phyloP scores from a whole-genome alignment of 2,329 filamentous ascomycete genomes.

The Alternaria angustiovoidea region DNA sequence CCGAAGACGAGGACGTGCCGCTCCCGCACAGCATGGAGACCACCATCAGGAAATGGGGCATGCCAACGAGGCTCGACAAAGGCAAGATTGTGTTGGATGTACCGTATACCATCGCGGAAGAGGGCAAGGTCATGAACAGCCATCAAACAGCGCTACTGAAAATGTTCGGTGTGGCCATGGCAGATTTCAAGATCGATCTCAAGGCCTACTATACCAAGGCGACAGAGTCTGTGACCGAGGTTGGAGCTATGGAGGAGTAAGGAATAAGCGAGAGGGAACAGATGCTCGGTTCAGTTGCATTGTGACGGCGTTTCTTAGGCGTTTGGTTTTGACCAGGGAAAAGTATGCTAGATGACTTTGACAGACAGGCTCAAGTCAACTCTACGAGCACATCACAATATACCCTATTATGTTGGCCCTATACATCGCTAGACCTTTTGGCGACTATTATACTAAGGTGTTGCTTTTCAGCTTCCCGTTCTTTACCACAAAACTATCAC shows the following conservation, averaged over 20 bases:
- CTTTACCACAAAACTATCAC: background rate
- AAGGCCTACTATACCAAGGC: slow-evolving; percentile 65
- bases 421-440: background rate
- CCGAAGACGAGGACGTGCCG: slow-evolving; percentile 82
- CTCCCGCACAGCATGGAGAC: slow-evolving; percentile 90
- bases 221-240: slow-evolving; percentile 58
- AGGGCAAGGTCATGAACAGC: slow-evolving; percentile 85
- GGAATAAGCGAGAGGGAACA: background rate
- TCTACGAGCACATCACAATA: slow-evolving; percentile 34
- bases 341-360: slow-evolving; percentile 25
- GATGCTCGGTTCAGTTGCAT: slow-evolving; percentile 23
- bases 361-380: slow-evolving; percentile 12
- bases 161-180: slow-evolving; percentile 88
- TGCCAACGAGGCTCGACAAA: slow-evolving; percentile 88
- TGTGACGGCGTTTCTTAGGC: slow-evolving; percentile 36
- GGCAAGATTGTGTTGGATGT: slow-evolving; percentile 83
- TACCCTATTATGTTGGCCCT: slow-evolving; percentile 32
- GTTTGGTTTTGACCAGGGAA: slow-evolving; percentile 28
- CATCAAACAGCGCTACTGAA: slow-evolving; percentile 93
- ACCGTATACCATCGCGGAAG: slow-evolving; percentile 79
- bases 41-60: slow-evolving; percentile 84
- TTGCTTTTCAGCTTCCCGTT: background rate
- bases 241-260: slow-evolving; percentile 58
- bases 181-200: slow-evolving; percentile 86
- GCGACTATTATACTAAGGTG: background rate